Evolutionary conservation across 179 eudicot species (phyloP), one percentile per base, ranked within the genome.

Genomic region (Carnegiea gigantea): DNA sequence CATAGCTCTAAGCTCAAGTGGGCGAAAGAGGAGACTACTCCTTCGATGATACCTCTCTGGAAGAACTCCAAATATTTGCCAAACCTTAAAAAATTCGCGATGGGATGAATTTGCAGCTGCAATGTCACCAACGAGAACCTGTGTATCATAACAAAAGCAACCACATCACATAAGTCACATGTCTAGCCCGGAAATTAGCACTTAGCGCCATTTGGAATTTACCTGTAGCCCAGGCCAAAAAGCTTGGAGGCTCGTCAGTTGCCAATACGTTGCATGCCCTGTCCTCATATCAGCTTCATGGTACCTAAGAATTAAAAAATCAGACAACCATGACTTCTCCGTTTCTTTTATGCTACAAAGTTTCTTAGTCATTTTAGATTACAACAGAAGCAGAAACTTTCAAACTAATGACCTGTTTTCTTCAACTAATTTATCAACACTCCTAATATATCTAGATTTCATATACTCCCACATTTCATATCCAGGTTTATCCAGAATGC

Each of bases 281-380:
- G 99, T 92, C 82, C 99, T 91, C 99, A 95, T 95, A 84, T 95
- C 99, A 81, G 99, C 97, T 86, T 95, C 99, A 87, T 95, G 99
- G 86, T 95, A 95, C 99, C 99, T 95, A 85, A 71, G 79, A 43
- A 75, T 20, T 78, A 80, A 26, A 30, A 73, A 65, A 8, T 57
- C 62, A 18, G 3, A 57, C 49, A 81, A 21, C 70, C 46, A 33
- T 20, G 70, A 57, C 6, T 53, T 40, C 59, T 68, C 24, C 38
- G 76, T 57, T 36, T 53, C 64, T 24, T 3, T 48, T 38, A 23
- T 60, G n/a, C 65, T 18, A 60, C 68, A 15, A 11, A 57, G 23
- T 15, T 57, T 57, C 62, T 15, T 57, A 57, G 62, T 57, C 62
- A 57, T 57, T 15, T 57, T 57, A 15, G 62, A 57, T 57, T 57